Base-by-base conservation (phyloP, 495 filamentous ascomycete species). In the Penicillium silybi region DNA sequence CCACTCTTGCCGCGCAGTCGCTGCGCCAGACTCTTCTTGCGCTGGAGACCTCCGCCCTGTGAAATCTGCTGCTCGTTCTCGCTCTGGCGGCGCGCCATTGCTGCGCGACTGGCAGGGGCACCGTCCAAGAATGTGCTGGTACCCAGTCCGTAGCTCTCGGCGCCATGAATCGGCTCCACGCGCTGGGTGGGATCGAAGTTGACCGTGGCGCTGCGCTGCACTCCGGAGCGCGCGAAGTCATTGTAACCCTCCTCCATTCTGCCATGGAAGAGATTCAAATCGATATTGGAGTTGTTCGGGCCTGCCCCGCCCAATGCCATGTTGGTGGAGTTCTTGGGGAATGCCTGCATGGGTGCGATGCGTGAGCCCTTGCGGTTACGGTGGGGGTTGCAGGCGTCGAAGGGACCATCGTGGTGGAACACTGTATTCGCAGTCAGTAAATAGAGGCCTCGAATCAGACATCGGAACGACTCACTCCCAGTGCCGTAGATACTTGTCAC, bases 331-430 rank as follows among this genome's bases (percentile, higher is more conserved):
- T 85, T 89, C 53, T 87, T 85, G 17, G 95, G 90, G 70, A 97
- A 99, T 6, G 95, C 95, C 65, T 97, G 86, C 89, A 99, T 96
- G 2, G 95, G 95, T 11, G 93, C 90, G 25, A 87, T 84, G 49
- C 85, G 81, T 54, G 85, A 80, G 45, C 87, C 88, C 60, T 88
- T 89, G 43, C 89, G 84, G 66, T 99, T 99, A 52, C 95, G 88
- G 67, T 93, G 87, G 6, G 95, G 92, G 59, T 97, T 97, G 70
- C 91, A 93, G 15, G 95, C 95, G 72, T 99, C 95, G 60, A 96
- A 99, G 8, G 95, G 95, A 20, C 95, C 95, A 65, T 99, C 95
- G 65, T 99, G 95, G 54, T 99, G 95, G 70, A 99, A 96, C 65
- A 97, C 92, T 96, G 52, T 25, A 48, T 44, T 26, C 16, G 27